Base-by-base conservation (phyloP, 768 basidiomycete genomes). In the Strobilomyces dryophilus region DNA sequence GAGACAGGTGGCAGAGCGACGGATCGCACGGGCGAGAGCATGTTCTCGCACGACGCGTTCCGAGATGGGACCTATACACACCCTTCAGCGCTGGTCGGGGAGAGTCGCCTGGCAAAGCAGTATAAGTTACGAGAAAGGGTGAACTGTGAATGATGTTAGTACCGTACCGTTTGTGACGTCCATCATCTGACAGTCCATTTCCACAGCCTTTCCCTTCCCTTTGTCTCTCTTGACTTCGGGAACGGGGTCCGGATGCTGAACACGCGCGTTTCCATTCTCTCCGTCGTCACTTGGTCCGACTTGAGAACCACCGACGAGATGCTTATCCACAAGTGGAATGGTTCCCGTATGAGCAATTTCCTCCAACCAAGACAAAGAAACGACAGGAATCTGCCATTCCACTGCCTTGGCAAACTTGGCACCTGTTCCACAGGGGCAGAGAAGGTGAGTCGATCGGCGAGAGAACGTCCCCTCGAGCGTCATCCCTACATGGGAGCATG, bases 361-460 rank as follows among this genome's bases (percentile, higher is more conserved):
- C 12, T 74, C 74, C 17, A 97, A 64, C 92, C 92, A 97, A 9
- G 71, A 73, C 66, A 87, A 73, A 35, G 77, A 74, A 20, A 95
- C 76, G 17, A 89, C 81, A 0, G 85, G 83, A 8, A 87, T 79
- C 15, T 76, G 77, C 93, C 94, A 95, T 63, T 89, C 82, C 35
- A 67, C 63, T 2, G 93, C 92, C 65, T 86, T 91, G 15, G 84
- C 80, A 47, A 80, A 90, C 65, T 97, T 95, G 21, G 76, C 73
- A 15, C 94, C 92, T 0, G 65, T 71, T 0, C 77, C 80, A 8
- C 82, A 76, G 0, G 88, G 87, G 64, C 92, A 93, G 8, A 97
- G 72, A 1, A 97, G 76, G 59, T 95, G 89, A 0, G 93, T 94
- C 2, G 85, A 80, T 11, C 76, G 78, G 17, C 82, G 76, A 14